Conservation (phyloP, 2,329 filamentous ascomycete genomes). For the Colletotrichum kahawae region DNA sequence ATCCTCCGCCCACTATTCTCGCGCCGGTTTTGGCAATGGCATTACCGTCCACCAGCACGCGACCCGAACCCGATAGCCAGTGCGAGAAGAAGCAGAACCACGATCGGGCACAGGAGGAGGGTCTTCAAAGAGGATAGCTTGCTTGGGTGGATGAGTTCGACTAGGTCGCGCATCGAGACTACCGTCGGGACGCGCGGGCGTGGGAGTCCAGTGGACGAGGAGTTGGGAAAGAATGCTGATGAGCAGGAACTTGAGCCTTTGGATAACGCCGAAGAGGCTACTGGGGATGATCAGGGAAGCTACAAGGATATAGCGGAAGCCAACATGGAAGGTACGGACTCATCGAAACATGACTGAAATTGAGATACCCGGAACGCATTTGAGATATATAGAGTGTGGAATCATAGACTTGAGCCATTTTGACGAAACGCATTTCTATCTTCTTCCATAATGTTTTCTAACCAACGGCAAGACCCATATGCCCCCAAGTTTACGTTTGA, state of each 20-base stretch:
- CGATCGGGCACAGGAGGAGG: background rate
- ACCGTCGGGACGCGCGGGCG: background rate
- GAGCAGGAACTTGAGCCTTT: background rate
- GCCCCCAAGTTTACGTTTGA: too few species aligned
- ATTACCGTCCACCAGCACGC: background rate
- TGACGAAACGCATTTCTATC: background rate
- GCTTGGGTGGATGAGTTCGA: background rate
- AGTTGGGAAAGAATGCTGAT: background rate
- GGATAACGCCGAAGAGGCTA: background rate
- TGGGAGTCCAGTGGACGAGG: background rate
- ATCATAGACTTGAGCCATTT: background rate
- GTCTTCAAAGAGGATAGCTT: background rate
- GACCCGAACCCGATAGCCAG: background rate
- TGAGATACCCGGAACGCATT: background rate
- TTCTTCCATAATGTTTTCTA: background rate
- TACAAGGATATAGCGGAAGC: background rate
- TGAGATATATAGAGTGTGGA: background rate
- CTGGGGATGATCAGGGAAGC: background rate
- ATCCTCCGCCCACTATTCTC: background rate
- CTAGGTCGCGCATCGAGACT: background rate
- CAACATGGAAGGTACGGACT: background rate
- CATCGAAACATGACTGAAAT: background rate
- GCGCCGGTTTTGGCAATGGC: constrained; percentile 10
- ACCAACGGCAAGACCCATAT: background rate
- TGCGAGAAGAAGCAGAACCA: background rate